Base-by-base conservation (phyloP, 140 eudicot species). In the Erigeron philadelphicus region DNA sequence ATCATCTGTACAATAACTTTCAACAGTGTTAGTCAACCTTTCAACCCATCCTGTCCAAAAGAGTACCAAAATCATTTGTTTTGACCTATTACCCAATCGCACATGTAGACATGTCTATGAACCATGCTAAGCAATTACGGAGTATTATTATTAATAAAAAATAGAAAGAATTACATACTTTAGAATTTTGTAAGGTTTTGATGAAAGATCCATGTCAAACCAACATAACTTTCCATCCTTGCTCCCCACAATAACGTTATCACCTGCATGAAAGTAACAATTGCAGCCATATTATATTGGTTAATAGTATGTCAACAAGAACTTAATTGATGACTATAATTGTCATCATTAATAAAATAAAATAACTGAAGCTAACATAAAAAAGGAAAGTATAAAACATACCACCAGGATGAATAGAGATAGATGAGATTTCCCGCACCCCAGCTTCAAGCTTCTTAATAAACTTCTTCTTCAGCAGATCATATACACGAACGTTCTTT, bases 121-220 rank as follows among this genome's bases (percentile, higher is more conserved):
- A 56, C 1, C n/a, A 41, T 42, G 15, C 16, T 42, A n/a, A 5
- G 40, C 6, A 6, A 12, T 8, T 9, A 64, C 13, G n/a, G n/a
- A n/a, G n/a, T n/a, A n/a, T n/a, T n/a, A n/a, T n/a, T n/a, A n/a
- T n/a, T n/a, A n/a, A 48, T 0, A 13, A 31, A 9, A 49, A 67
- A 61, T 12, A 75, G 35, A 12, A 9, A 18, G 10, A 48, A 21
- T 15, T 42, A 76, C 90, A 60, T 87, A 94, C 99, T 81, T 87
- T 73, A 87, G 91, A 70, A 81, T 79, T 77, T 62, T 81, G 74
- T 94, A 94, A 69, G 99, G 97, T 55, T 81, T 83, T 71, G 97
- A 86, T 63, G 95, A 85, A 66, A 89, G 95, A 80, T 94, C 99
- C 99, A 94, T 89, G 86, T 94, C 97, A 89, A 94, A 89, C 99